Evolutionary conservation across 2,329 filamentous ascomycete genomes (phyloP), one percentile per base, ranked within the genome.

Genomic region (Claviceps cyperi): DNA sequence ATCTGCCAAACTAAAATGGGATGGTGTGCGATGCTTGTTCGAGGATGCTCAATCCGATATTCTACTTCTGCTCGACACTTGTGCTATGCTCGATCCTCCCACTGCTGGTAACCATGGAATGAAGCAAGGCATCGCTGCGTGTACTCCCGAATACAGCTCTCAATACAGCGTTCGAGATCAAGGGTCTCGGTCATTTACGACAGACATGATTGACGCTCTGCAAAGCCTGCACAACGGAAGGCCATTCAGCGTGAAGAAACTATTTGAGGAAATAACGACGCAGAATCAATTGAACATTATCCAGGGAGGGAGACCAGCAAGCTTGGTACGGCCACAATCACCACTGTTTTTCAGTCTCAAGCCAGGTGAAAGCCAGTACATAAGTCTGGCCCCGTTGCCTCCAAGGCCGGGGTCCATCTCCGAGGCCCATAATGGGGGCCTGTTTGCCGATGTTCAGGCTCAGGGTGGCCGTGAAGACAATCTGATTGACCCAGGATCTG

Each of bases 41-140:
- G 78, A 83, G 54, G 78, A 83, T 60, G 73, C 76, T 2, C 74
- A 75, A 53, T 80, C 78, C 4, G 80, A 83, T 60, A 77, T 83
- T 37, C 68, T 83, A 14, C 64, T 83, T 5, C 64, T 83, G 13
- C 68, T 83, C 24, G 80, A 83, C 60, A 77, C 76, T n/a, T 81
- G 77, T 58, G 72, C 75, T 11, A 61, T 74, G n/a, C 69, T 71
- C 32, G 75, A 81, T 53, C 66, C 69, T 11, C 65, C 72, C 1
- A 63, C 70, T 47, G 66, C 71, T 4, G 73, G 75, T 22, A 75
- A 72, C 52, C 71, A 75, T 56, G 78, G 77, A 28, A 64, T 73
- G 19, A 83, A 83, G 61, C 78, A 83, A 60, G 73, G 73, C 43
- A 80, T 83, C 55, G 78, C 79, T 5, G 77, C 78, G n/a, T 76